Evolutionary conservation across 2,329 filamentous ascomycete species (phyloP).

Genomic region (Cordyceps cateniannulata): DNA sequence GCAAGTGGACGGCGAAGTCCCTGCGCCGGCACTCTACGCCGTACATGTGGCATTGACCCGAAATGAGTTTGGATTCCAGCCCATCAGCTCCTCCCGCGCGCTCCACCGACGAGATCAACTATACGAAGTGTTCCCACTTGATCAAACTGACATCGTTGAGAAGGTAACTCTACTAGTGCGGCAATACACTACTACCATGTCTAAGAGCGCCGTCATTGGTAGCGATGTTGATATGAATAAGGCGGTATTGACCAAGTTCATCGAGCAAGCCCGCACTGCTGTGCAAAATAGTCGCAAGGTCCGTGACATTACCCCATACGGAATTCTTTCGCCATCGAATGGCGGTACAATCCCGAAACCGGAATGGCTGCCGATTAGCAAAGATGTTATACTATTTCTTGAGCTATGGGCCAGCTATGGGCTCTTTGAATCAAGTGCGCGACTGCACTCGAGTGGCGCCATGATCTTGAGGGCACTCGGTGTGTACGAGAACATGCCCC

Average conservation of each 20-base stretch:
- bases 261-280: conserved; percentile 39
- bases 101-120: conserved; percentile 45
- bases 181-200: conserved; percentile 22
- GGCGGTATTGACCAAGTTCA: conserved; percentile 36
- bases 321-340: conserved; percentile 32
- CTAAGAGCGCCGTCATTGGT: conserved; percentile 15
- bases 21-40: conserved; percentile 54
- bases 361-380: conserved; percentile 25
- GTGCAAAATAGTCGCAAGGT: conserved; percentile 46
- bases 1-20: conserved; percentile 32
- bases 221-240: conserved; percentile 15
- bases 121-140: conserved; percentile 48
- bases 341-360: conserved; percentile 18
- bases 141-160: conserved; percentile 23
- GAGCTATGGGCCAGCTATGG: conserved; percentile 59
- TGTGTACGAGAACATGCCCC: conserved; percentile 46
- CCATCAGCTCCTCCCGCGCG: conserved; percentile 41
- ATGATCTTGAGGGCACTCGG: conserved; percentile 55
- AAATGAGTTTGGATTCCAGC: conserved; percentile 54
- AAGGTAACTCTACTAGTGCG: conserved; percentile 28
- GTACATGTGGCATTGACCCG: conserved; percentile 59
- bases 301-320: conserved; percentile 44
- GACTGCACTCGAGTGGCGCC: conserved; percentile 56
- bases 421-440: conserved; percentile 45
- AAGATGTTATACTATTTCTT: conserved; percentile 59